These are phyloP conservation scores for Naganishia liquefaciens DNA, from an alignment of 1,284 basidiomycete genomes.

Conservation along the genomic window DNA sequence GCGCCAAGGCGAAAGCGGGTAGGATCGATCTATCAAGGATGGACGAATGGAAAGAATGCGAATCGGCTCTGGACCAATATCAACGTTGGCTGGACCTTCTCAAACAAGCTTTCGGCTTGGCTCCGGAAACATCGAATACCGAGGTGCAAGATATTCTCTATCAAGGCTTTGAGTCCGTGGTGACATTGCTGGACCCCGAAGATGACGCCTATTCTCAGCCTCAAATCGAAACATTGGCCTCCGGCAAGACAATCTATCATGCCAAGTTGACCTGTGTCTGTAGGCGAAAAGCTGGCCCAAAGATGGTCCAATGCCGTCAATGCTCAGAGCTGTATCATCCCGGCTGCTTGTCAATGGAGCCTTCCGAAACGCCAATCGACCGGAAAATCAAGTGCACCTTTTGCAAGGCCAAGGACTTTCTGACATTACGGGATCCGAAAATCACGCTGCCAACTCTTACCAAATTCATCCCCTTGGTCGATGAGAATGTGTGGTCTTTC, in stretches of 20 bases:
- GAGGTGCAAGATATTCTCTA: constrained; percentile 10
- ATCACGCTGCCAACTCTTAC: constrained; percentile 11
- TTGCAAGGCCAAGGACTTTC: constrained; percentile 26
- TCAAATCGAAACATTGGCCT: not conserved
- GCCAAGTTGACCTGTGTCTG: constrained; percentile 29
- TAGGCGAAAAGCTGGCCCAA: constrained; percentile 21
- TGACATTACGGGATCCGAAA: constrained; percentile 6
- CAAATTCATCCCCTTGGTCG: constrained; percentile 26
- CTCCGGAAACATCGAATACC: constrained; percentile 7
- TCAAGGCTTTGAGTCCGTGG: constrained; percentile 5
- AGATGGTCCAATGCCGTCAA: constrained; percentile 32
- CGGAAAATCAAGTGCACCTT: constrained; percentile 30
- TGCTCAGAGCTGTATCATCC: constrained; percentile 34
- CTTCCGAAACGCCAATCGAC: constrained; percentile 11
- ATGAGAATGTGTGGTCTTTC: constrained; percentile 18
- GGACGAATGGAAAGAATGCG: constrained; percentile 24
- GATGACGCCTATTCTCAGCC: constrained; percentile 18
- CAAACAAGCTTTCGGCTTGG: constrained; percentile 20
- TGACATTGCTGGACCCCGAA: constrained; percentile 23
- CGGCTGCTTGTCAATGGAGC: constrained; percentile 24
- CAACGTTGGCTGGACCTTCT: constrained; percentile 28
- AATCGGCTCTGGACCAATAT: constrained; percentile 9
- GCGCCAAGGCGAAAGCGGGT: constrained; percentile 24
- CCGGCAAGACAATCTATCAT: constrained; percentile 1
- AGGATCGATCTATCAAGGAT: constrained; percentile 28